Evolutionary conservation across 2,329 filamentous ascomycete genomes (phyloP).

Genomic region (Phyllosticta citriasiana): DNA sequence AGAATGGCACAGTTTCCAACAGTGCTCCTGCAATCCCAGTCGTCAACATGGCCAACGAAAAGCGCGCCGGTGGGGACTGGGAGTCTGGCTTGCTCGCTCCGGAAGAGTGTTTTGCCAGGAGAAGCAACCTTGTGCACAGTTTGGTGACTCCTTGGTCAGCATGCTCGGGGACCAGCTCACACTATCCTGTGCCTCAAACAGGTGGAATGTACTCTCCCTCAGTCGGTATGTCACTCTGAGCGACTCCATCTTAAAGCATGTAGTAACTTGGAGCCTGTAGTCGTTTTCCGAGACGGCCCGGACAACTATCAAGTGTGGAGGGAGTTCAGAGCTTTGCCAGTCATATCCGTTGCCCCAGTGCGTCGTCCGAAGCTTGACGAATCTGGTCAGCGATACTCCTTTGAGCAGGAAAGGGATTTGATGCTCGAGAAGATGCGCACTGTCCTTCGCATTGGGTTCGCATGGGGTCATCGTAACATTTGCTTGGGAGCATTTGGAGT

Average conservation of each 20-base stretch:
- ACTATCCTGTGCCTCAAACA: constrained; percentile 63
- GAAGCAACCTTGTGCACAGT: constrained; percentile 63
- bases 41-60: constrained; percentile 67
- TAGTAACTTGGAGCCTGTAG: constrained; percentile 25
- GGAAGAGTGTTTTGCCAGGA: constrained; percentile 63
- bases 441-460: constrained; percentile 57
- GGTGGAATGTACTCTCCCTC: constrained; percentile 61
- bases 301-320: constrained; percentile 44
- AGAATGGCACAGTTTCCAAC: constrained; percentile 7
- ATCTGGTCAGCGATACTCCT: constrained; percentile 58
- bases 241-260: neutral
- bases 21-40: constrained; percentile 44
- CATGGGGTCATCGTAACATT: constrained; percentile 29
- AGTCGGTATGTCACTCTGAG: constrained; percentile 44
- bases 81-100: constrained; percentile 54
- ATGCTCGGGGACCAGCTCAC: constrained; percentile 29
- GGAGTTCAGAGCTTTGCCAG: constrained; percentile 49
- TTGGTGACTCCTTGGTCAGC: constrained; percentile 49
- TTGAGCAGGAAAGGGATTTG: constrained; percentile 59
- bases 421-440: constrained; percentile 64
- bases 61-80: constrained; percentile 70
- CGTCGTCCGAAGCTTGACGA: constrained; percentile 64
- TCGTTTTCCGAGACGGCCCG: constrained; percentile 60
- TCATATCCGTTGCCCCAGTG: constrained; percentile 64
- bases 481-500: constrained; percentile 36